These are phyloP conservation scores for Emergomyces pasteurianus DNA, from an alignment of 2,329 filamentous ascomycete species.

Conservation along the genomic window DNA sequence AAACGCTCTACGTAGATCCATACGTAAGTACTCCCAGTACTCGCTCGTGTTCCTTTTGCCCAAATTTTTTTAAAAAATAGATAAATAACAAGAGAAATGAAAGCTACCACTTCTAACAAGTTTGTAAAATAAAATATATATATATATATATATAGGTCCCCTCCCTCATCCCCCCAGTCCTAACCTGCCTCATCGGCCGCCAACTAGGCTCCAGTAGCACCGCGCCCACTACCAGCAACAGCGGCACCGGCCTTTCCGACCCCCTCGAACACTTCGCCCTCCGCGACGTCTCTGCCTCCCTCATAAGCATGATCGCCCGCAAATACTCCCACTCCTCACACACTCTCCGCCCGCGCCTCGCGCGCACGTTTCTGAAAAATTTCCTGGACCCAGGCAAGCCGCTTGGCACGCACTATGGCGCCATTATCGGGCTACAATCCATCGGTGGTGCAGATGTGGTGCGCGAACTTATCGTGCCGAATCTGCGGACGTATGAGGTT, in stretches of 20 bases:
- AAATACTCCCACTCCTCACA: slow-evolving; percentile 74
- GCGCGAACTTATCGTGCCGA: slow-evolving; percentile 53
- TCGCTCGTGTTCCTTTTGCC: no score
- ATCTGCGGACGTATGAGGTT: slow-evolving; percentile 51
- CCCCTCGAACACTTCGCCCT: slow-evolving; percentile 59
- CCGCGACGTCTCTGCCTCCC: slow-evolving; percentile 69
- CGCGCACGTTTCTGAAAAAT: slow-evolving; percentile 82
- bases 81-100: no score
- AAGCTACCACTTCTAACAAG: not conserved
- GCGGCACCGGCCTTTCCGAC: slow-evolving; percentile 57
- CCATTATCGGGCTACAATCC: slow-evolving; percentile 64
- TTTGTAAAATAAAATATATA: not conserved
- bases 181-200: slow-evolving; percentile 81
- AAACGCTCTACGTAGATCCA: slow-evolving; percentile 61
- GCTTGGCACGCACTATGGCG: slow-evolving; percentile 76
- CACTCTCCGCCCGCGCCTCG: slow-evolving; percentile 74
- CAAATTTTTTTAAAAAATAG: no score
- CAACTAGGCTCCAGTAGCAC: slow-evolving; percentile 52
- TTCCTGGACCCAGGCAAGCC: slow-evolving; percentile 81
- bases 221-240: slow-evolving; percentile 42
- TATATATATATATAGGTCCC: slow-evolving; percentile 33
- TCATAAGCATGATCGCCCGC: slow-evolving; percentile 65
- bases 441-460: slow-evolving; percentile 60
- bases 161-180: slow-evolving; percentile 67
- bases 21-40: slow-evolving; percentile 36